These are phyloP conservation scores for Aspergillus clavatus DNA, from an alignment of 2,329 filamentous ascomycete genomes.

Conservation along the genomic window DNA sequence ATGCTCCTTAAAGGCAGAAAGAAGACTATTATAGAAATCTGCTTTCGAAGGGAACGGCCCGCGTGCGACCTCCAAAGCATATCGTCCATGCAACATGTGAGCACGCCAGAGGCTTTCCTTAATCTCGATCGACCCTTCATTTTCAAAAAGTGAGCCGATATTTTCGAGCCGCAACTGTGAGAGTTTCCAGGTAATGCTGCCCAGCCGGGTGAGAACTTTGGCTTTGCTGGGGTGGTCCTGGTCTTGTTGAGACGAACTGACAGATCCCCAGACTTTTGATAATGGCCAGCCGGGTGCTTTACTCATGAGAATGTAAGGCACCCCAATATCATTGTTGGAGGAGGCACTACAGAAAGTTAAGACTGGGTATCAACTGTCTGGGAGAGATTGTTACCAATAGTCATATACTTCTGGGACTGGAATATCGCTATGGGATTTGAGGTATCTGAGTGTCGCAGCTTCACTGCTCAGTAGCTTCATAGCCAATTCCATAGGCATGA, in stretches of 20 bases:
- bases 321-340: constrained; percentile 23
- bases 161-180: constrained; percentile 23
- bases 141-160: constrained; percentile 28
- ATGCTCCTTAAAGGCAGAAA: constrained; percentile 17
- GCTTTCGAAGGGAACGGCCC: constrained; percentile 19
- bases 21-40: constrained; percentile 18
- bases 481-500: constrained; percentile 15
- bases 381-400: constrained; percentile 17
- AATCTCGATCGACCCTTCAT: constrained; percentile 15
- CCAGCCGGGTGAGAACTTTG: constrained; percentile 26
- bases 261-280: constrained; percentile 17
- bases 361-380: not conserved
- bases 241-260: constrained; percentile 6
- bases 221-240: constrained; percentile 11
- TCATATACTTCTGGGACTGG: constrained; percentile 29
- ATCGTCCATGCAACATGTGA: constrained; percentile 16
- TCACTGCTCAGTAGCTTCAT: constrained; percentile 27
- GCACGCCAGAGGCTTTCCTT: constrained; percentile 19
- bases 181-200: constrained; percentile 20
- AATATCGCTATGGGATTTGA: constrained; percentile 26
- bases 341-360: constrained; percentile 12
- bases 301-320: constrained; percentile 34
- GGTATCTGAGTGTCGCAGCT: constrained; percentile 28
- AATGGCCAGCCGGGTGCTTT: constrained; percentile 27
- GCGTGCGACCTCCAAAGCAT: constrained; percentile 13